Conservation (phyloP, 2,329 filamentous ascomycete species). For the Aspergillus thermomutatus region DNA sequence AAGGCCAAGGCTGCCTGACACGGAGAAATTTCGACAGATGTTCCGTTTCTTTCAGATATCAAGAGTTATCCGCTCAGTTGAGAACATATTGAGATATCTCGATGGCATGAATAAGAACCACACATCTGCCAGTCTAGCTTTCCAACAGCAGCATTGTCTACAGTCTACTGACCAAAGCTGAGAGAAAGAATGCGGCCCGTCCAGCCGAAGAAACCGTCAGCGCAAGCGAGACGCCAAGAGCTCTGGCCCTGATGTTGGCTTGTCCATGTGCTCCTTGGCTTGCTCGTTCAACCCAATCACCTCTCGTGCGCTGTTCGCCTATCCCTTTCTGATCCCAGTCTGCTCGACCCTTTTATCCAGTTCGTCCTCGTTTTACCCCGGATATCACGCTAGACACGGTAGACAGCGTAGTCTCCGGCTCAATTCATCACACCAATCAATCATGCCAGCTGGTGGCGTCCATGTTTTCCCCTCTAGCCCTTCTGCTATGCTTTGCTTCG, state of each 20-base stretch:
- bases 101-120: no score
- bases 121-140: no score
- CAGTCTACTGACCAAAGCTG: background rate
- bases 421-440: background rate
- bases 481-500: background rate
- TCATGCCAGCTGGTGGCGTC: background rate
- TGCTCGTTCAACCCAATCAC: background rate
- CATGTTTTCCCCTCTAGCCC: background rate
- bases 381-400: background rate
- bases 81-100: background rate
- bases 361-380: background rate
- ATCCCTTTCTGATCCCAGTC: background rate
- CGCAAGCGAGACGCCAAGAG: background rate
- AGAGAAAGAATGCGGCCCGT: background rate
- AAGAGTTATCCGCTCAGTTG: background rate
- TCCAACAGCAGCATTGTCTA: background rate
- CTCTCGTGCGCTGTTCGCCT: background rate
- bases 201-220: background rate
- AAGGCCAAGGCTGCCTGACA: no score
- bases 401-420: background rate
- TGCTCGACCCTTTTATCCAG: background rate
- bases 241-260: background rate
- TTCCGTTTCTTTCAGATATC: background rate
- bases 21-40: background rate
- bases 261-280: background rate